A percentile compares a stretch with the other conserved stretches of the same genome.
Conservation (phyloP, 2,329 filamentous ascomycete genomes). For the Polytolypa hystricis region DNA sequence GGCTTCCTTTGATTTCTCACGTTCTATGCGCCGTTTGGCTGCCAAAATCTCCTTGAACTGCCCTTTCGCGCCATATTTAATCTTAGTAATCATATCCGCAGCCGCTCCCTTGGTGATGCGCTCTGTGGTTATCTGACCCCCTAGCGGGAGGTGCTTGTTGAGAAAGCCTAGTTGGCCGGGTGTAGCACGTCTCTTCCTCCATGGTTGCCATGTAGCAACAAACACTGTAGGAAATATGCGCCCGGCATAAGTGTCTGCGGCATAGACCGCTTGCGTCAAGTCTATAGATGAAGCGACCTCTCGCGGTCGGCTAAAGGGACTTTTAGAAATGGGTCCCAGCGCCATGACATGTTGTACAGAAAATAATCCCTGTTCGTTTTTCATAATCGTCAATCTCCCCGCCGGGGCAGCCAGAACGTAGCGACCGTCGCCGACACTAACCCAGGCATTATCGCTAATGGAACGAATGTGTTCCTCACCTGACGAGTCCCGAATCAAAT, state of each 20-base stretch:
- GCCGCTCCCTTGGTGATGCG: slow-evolving; percentile 70
- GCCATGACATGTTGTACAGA: slow-evolving; percentile 22
- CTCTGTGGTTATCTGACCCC: slow-evolving; percentile 48
- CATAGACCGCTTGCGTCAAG: slow-evolving; percentile 67
- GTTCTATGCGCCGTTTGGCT: slow-evolving; percentile 41
- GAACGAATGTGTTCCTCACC: slow-evolving; percentile 67
- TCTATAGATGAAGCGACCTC: slow-evolving; percentile 54
- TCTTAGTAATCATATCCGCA: slow-evolving; percentile 80
- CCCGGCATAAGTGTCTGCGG: slow-evolving; percentile 68
- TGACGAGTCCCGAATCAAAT: slow-evolving; percentile 72
- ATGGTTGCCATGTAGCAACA: slow-evolving; percentile 54
- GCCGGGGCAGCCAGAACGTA: slow-evolving; percentile 59
- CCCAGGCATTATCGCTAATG: slow-evolving; percentile 71
- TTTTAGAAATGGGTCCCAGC: slow-evolving; percentile 25
- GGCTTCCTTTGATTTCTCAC: slow-evolving; percentile 23
- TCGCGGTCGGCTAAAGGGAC: slow-evolving; percentile 57
- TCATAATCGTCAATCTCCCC: slow-evolving; percentile 48
- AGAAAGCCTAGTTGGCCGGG: slow-evolving; percentile 36
- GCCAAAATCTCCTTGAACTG: slow-evolving; percentile 45
- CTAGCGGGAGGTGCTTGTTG: slow-evolving; percentile 34
- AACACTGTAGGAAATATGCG: slow-evolving; percentile 56
- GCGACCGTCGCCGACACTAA: slow-evolving; percentile 57
- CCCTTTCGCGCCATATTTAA: slow-evolving; percentile 67
- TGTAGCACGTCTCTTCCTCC: slow-evolving; percentile 58
- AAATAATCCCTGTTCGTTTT: slow-evolving; percentile 17